Conservation (phyloP, 2,329 filamentous ascomycete species). For the Gnomoniopsis sp. region DNA sequence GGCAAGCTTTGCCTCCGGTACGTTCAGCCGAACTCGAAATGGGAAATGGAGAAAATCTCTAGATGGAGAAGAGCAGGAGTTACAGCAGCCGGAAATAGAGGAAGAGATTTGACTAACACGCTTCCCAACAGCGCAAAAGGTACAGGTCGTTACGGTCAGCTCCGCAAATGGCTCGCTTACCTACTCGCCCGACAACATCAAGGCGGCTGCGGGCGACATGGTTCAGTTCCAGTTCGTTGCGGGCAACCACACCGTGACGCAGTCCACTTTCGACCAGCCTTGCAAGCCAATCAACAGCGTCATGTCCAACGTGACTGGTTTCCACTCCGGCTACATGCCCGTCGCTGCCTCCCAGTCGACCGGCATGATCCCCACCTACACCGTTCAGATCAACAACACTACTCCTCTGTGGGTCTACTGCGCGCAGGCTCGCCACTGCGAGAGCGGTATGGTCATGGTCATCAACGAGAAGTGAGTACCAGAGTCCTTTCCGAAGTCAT, state of each 20-base stretch:
- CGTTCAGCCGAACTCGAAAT: conserved; percentile 10
- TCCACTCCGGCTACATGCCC: conserved; percentile 68
- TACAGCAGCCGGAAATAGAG: neutral
- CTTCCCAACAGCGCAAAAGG: conserved; percentile 28
- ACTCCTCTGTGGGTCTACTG: conserved; percentile 80
- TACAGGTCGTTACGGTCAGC: conserved; percentile 56
- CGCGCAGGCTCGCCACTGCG: conserved; percentile 70
- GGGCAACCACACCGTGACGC: conserved; percentile 75
- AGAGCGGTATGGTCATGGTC: conserved; percentile 71
- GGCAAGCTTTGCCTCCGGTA: conserved; percentile 45
- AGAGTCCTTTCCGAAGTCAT: too few relatives aligned
- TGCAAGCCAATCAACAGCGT: conserved; percentile 57
- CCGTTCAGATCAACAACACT: conserved; percentile 64
- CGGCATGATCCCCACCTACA: conserved; percentile 63
- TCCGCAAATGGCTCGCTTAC: conserved; percentile 50
- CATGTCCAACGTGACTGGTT: conserved; percentile 51
- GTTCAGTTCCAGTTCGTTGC: conserved; percentile 65
- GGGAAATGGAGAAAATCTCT: neutral
- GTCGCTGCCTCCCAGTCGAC: conserved; percentile 49
- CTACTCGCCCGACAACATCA: conserved; percentile 65
- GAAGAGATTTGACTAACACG: neutral
- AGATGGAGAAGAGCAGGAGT: neutral
- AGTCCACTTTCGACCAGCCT: conserved; percentile 70
- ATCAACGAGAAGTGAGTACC: conserved; percentile 67
- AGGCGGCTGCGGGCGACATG: conserved; percentile 59